Base-by-base conservation (phyloP, 257 asterid genomes). In the Plantago major region DNA sequence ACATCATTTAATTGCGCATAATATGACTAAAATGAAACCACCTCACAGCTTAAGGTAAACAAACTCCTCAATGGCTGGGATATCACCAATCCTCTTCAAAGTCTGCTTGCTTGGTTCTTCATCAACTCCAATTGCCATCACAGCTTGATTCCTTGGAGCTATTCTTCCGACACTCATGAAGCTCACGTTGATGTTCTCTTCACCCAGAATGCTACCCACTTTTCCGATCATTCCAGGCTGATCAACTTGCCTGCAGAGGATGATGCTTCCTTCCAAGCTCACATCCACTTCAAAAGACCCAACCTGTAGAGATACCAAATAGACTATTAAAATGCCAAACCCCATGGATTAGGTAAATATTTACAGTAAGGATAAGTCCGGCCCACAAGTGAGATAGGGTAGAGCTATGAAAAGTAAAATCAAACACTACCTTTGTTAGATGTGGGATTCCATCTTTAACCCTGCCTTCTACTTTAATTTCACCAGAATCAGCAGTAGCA, bases 91-190 rank as follows among this genome's bases (percentile, higher is more conserved):
- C 80, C 79, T 82, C 83, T 71, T 84, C 45, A 89, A 88, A 9
- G 97, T 77, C 13, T 81, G 87, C 80, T 89, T 86, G 33, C 76
- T 76, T 0, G 99, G 99, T 62, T 82, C 91, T 66, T 92, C 99
- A 37, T 92, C 99, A 11, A 92, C 97, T 42, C 97, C 99, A 19
- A 92, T 92, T 9, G 99, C 99, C 99, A 92, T 89, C 46, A 92
- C 79, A 13, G 99, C 99, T 70, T 73, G 85, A 46, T 82, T 80
- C 82, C 97, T 76, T 87, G 67, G 83, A 19, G 65, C 80, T 42
- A 86, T 84, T 72, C 99, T 76, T n/a, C 96, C 95, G 38, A 92
- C 99, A 38, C 99, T 92, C 99, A 92, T 92, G 66, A 92, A 92
- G 78, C 91, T 89, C 71, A 92, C 97, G 19, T 92, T 92, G 74